Evolutionary conservation across 1,139 yeast species (phyloP).

Genomic region (Debaryomyces subglobosus): DNA sequence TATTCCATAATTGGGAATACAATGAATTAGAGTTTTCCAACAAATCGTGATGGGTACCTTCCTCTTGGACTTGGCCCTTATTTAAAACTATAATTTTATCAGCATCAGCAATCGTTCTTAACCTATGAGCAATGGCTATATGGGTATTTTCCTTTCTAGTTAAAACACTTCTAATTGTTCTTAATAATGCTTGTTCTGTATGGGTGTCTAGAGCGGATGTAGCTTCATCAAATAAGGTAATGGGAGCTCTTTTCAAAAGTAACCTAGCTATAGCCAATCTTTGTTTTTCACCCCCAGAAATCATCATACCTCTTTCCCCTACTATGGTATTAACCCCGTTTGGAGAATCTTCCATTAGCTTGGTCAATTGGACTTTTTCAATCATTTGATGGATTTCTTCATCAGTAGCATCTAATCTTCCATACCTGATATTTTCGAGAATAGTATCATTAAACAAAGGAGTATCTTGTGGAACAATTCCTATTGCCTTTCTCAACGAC

Average conservation of each 20-base stretch:
- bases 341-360: slow-evolving; percentile 70
- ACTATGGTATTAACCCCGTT: slow-evolving; percentile 84
- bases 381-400: slow-evolving; percentile 71
- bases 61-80: slow-evolving; percentile 80
- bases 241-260: slow-evolving; percentile 79
- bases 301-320: slow-evolving; percentile 99
- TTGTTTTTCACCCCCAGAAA: slow-evolving; percentile 98
- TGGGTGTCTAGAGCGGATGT: slow-evolving; percentile 96
- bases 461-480: slow-evolving; percentile 97
- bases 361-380: slow-evolving; percentile 66
- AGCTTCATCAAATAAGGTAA: slow-evolving; percentile 95
- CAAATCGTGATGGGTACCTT: slow-evolving; percentile 76
- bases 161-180: slow-evolving; percentile 69
- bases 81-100: slow-evolving; percentile 89
- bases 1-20: slow-evolving; percentile 83
- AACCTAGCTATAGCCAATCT: slow-evolving; percentile 91
- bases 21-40: slow-evolving; percentile 57
- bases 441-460: slow-evolving; percentile 93
- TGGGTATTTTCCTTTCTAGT: slow-evolving; percentile 65
- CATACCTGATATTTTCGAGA: slow-evolving; percentile 85
- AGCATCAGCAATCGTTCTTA: slow-evolving; percentile 91
- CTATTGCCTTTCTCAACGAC: slow-evolving; percentile 71
- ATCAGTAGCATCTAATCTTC: slow-evolving; percentile 72
- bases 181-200: slow-evolving; percentile 83
- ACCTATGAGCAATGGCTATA: slow-evolving; percentile 89